phyloP scores from a whole-genome alignment of 495 filamentous ascomycete species.

The Tuber brumale region DNA sequence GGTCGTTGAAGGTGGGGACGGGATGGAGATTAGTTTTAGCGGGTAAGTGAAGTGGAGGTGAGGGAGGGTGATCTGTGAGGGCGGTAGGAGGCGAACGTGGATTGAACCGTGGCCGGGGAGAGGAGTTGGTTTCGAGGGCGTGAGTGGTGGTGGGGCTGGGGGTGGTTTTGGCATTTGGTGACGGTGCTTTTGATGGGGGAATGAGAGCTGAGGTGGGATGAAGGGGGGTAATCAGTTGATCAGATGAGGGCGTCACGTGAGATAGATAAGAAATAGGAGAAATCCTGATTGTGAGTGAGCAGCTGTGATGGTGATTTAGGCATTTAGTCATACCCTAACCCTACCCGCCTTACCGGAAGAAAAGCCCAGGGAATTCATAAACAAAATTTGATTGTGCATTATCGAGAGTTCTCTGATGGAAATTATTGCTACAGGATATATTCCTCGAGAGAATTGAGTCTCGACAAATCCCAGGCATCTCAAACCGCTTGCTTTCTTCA shows the following conservation, averaged over 20 bases:
- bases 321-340: background rate
- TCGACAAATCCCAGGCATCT: background rate
- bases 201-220: background rate
- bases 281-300: background rate
- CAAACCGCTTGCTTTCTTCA: background rate
- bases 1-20: conserved; percentile 50
- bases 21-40: conserved; percentile 76
- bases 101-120: conserved; percentile 71
- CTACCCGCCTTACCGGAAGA: background rate
- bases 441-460: background rate
- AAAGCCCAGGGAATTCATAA: background rate
- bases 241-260: no score
- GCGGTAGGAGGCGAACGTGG: conserved; percentile 63
- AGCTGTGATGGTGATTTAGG: background rate
- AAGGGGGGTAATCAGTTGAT: background rate
- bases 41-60: conserved; percentile 84
- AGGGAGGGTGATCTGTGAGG: conserved; percentile 62
- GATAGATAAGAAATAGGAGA: background rate
- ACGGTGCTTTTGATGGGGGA: conserved; percentile 49
- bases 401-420: background rate
- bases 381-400: background rate
- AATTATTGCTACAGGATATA: background rate
- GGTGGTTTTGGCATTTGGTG: background rate
- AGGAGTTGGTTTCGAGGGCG: conserved; percentile 49
- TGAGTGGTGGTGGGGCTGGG: background rate